Evolutionary conservation across 108 stramenopile species (phyloP), one percentile per base, ranked within the genome.

Genomic region (Cylindrotheca closterium): DNA sequence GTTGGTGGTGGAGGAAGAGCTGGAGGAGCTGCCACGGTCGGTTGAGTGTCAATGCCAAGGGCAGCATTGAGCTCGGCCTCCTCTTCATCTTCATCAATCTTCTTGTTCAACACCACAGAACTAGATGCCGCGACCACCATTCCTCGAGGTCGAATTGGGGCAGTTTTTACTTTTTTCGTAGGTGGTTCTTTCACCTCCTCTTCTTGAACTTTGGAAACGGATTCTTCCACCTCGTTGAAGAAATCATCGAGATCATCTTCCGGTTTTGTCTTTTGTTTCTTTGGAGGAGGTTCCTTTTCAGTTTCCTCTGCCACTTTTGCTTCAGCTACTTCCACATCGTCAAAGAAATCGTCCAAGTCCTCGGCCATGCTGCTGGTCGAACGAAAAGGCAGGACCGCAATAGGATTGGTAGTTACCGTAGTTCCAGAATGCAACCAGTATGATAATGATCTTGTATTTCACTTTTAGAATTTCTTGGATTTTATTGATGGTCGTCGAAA

Each of bases 281-380:
- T 64, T 25, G 52, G 17, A 15, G 31, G 23, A 18, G 37, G 19
- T 51, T 33, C 32, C 26, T 19, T 58, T 29, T 77, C 59, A 21
- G 56, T 64, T 22, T 74, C 60, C 60, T 82, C 62, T 58, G 64
- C 71, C 30, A 69, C 88, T 63, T 89, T 63, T 27, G 81, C 79
- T 37, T 74, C 89, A 30, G 78, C 89, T 32, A 73, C 84, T 48
- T 79, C 78, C 45, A 91, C 86, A 31, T 89, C 86, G 47, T 88
- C 79, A 70, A 93, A 93, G 73, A 93, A 93, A 37, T 84, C 88
- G 49, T 88, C 92, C 30, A 93, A 63, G 60, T 89, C 88, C 72
- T 88, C 84, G 25, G 79, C 87, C 75, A 67, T 74, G 30, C 8
- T 45, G 96, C 93, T 67, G 34, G 0, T 42, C n/a, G n/a, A n/a